phyloP scores from a whole-genome alignment of 257 asterid genomes.

The Osmanthus fragrans region DNA sequence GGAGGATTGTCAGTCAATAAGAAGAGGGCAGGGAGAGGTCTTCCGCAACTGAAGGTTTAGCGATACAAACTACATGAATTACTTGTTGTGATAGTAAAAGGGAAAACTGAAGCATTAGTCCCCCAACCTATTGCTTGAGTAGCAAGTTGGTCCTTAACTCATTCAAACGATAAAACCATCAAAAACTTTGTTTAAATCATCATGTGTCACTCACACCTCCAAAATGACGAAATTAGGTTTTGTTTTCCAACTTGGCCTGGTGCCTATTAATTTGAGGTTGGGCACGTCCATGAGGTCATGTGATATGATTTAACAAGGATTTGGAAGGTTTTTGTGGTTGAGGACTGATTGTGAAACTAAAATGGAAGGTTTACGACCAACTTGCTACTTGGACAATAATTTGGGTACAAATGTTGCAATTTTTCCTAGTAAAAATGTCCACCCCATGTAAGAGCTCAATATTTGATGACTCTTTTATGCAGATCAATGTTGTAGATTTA shows the following conservation, averaged over 20 bases:
- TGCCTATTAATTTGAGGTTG: neutral
- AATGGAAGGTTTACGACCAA: neutral
- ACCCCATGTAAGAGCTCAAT: neutral
- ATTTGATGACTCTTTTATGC: conserved; percentile 19
- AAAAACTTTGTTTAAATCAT: neutral
- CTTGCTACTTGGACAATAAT: neutral
- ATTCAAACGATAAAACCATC: neutral
- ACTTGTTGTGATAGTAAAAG: neutral
- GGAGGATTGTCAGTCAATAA: conserved; percentile 86
- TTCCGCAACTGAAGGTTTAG: conserved; percentile 67
- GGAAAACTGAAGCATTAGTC: neutral
- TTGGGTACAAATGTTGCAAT: neutral
- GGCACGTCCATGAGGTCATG: neutral
- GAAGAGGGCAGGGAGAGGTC: conserved; percentile 80
- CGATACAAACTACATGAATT: neutral
- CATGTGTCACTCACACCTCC: neutral
- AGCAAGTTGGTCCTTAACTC: neutral
- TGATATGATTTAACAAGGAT: neutral
- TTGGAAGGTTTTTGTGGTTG: neutral
- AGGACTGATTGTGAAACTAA: neutral
- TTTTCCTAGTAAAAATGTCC: neutral
- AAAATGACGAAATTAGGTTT: neutral
- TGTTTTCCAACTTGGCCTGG: neutral
- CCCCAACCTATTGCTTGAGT: neutral
- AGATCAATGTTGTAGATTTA: conserved; percentile 85